Evolutionary conservation across 768 basidiomycete species (phyloP).

Genomic region (Tylopilus sp.): DNA sequence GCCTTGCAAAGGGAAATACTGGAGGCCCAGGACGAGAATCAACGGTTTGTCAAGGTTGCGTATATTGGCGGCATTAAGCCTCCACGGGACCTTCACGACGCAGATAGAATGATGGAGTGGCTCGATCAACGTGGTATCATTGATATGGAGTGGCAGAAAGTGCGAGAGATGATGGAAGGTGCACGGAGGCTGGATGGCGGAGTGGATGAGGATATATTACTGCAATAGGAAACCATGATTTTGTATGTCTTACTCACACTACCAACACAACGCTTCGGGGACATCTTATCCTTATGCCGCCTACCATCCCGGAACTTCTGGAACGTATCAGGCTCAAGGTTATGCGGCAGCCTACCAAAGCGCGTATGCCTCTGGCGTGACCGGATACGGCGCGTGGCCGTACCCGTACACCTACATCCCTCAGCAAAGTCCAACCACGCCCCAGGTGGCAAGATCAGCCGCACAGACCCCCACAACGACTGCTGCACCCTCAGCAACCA

Average conservation of each 20-base stretch:
- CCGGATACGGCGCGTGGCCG: slow-evolving; percentile 67
- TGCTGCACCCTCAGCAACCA: slow-evolving; percentile 28
- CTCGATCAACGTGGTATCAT: slow-evolving; percentile 68
- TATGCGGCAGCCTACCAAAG: slow-evolving; percentile 44
- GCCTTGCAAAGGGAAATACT: slow-evolving; percentile 56
- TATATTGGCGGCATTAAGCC: slow-evolving; percentile 52
- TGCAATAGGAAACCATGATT: not conserved
- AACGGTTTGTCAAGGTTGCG: slow-evolving; percentile 55
- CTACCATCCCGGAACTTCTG: slow-evolving; percentile 49
- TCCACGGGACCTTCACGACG: slow-evolving; percentile 64
- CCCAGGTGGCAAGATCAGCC: slow-evolving; percentile 29
- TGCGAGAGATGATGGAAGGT: slow-evolving; percentile 71
- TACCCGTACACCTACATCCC: slow-evolving; percentile 63
- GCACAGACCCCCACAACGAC: slow-evolving; percentile 29
- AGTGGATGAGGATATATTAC: slow-evolving; percentile 16
- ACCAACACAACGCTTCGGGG: slow-evolving; percentile 39
- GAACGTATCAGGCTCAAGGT: slow-evolving; percentile 45
- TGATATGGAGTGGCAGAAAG: slow-evolving; percentile 63
- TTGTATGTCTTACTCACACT: slow-evolving; percentile 35
- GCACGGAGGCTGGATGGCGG: slow-evolving; percentile 66
- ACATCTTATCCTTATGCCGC: slow-evolving; percentile 65
- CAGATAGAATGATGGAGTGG: slow-evolving; percentile 82
- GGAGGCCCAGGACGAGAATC: slow-evolving; percentile 42
- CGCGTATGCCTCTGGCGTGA: slow-evolving; percentile 60
- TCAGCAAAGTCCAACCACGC: slow-evolving; percentile 29